A percentile compares a stretch with the other conserved stretches of the same genome.
Conservation (phyloP, 371 early-diverging fungal species). For the Cokeromyces recurvatus region DNA sequence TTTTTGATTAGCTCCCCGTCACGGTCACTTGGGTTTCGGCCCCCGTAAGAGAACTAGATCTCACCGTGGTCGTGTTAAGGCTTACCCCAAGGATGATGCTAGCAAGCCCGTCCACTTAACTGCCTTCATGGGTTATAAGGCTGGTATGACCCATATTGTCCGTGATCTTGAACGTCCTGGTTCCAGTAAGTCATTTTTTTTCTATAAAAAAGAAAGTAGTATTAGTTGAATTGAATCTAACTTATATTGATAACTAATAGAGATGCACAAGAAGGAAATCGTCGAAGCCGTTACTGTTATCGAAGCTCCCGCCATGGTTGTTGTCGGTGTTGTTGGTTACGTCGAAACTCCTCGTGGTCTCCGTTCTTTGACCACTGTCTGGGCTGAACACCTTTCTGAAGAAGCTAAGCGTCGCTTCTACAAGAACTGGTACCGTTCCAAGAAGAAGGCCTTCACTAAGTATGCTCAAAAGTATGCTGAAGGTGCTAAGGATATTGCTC, state of each 20-base stretch:
- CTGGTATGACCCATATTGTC: constrained; percentile 99
- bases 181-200: constrained; percentile 49
- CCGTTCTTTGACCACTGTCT: constrained; percentile 96
- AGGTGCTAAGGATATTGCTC: constrained; percentile 83
- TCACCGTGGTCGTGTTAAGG: constrained; percentile 96
- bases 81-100: constrained; percentile 98
- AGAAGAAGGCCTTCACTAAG: constrained; percentile 99
- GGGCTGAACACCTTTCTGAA: constrained; percentile 99
- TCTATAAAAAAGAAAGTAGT: no score
- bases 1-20: constrained; percentile 71
- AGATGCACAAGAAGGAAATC: constrained; percentile 99
- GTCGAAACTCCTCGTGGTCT: constrained; percentile 98
- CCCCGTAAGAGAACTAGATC: constrained; percentile 97
- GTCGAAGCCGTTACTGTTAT: constrained; percentile 99
- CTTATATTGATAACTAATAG: background rate
- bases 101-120: constrained; percentile 97
- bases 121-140: constrained; percentile 99
- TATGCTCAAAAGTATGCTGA: constrained; percentile 97
- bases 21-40: constrained; percentile 99
- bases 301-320: constrained; percentile 98
- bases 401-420: constrained; percentile 99
- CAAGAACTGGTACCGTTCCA: constrained; percentile 99
- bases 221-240: no score
- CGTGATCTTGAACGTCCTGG: constrained; percentile 98
- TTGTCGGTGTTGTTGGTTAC: constrained; percentile 99